Evolutionary conservation across 306 rosid genomes (phyloP), one percentile per base, ranked within the genome.

Genomic region (Phaseolus lunatus): DNA sequence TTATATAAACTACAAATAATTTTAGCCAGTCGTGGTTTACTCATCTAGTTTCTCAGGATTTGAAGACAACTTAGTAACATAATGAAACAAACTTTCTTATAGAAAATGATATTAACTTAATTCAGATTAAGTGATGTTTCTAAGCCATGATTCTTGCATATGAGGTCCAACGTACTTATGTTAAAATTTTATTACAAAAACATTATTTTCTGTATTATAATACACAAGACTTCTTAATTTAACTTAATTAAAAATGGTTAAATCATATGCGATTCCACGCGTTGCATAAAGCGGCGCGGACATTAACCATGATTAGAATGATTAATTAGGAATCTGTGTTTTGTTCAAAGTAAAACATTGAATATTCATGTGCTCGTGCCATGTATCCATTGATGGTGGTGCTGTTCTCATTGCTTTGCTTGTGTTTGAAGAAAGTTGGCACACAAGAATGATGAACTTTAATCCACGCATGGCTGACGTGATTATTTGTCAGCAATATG

Each of bases 371-470:
- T 63, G 45, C 9, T 8, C 59, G 33, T 72, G 43, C 39, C 72
- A 64, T 64, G 76, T 47, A 54, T 27, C 67, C 20, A 70, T 71
- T 6, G 14, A 80, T 69, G 35, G 50, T 2, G n/a, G 48, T 54
- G 26, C 19, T 77, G 57, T 73, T 84, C 59, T 58, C 45, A 45
- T 64, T 52, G 64, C 74, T 71, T 88, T 86, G 88, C 92, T 83
- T 89, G 79, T 56, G 3, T 83, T 64, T 84, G 84, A 88, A 88
- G 94, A 83, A 78, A 83, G 64, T 44, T 53, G 78, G 78, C 75
- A 74, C 62, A 56, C 49, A 48, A 49, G 31, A 31, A 83, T 89
- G 77, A 89, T 85, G 82, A 73, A 70, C 77, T 83, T 80, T 52
- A 72, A 31, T 80, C 66, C 82, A 79, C 87, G 57, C 83, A 76